These are phyloP conservation scores for Crithidia expoeki DNA, from an alignment of 208 protist genomes.

Conservation along the genomic window DNA sequence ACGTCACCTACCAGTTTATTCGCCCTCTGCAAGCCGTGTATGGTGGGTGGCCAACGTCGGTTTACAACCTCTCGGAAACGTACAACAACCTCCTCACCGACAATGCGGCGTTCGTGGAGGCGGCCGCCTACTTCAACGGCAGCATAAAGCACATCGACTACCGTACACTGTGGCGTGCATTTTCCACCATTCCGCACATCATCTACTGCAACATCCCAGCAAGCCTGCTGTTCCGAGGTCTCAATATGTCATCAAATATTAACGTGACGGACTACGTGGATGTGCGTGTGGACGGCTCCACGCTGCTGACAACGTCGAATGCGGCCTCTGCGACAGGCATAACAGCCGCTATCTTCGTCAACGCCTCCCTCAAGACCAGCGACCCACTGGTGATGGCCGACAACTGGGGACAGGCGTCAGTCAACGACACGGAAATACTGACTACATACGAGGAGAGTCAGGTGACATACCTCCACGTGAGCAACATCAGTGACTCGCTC, in stretches of 20 bases:
- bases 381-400: conserved; percentile 28
- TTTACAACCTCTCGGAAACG: conserved; percentile 1
- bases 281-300: conserved; percentile 18
- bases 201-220: conserved; percentile 17
- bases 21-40: conserved; percentile 16
- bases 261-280: conserved; percentile 14
- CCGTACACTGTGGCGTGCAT: conserved; percentile 4
- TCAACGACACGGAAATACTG: conserved; percentile 9
- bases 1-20: conserved; percentile 3
- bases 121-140: conserved; percentile 16
- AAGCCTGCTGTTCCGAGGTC: conserved; percentile 9
- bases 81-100: neutral
- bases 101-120: neutral
- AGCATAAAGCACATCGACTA: conserved; percentile 14
- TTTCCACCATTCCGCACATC: conserved; percentile 5
- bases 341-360: conserved; percentile 17
- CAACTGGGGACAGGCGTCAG: conserved; percentile 34
- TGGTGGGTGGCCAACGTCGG: neutral
- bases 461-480: conserved; percentile 18
- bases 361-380: conserved; percentile 5
- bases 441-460: neutral
- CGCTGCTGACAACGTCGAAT: neutral
- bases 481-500: conserved; percentile 38
- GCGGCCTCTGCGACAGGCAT: neutral
- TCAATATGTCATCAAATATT: conserved; percentile 2